Percentiles rank a stretch among this genome's conserved stretches.
phyloP scores from a whole-genome alignment of 768 basidiomycete genomes.

The Udeniomyces megalosporus region DNA sequence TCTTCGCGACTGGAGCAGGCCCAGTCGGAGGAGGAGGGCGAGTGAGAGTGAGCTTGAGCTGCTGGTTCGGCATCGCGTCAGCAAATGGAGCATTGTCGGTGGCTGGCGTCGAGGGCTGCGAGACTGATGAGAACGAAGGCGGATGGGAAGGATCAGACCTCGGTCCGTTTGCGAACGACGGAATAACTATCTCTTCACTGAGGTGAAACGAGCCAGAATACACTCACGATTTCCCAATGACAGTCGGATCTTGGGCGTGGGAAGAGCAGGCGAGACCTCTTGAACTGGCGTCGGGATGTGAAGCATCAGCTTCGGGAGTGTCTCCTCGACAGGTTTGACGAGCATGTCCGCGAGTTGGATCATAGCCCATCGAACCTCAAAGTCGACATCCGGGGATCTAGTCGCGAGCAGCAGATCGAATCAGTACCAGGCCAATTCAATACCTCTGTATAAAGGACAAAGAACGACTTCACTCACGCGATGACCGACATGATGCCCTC shows the following conservation, averaged over 20 bases:
- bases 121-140: background rate
- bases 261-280: slow-evolving; percentile 38
- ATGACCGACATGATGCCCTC: slow-evolving; percentile 68
- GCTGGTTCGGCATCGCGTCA: no score
- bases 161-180: no score
- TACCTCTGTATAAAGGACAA: no score
- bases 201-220: background rate
- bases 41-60: background rate
- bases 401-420: no score
- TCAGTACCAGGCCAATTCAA: no score
- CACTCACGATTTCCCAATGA: slow-evolving; percentile 20
- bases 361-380: slow-evolving; percentile 79
- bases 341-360: slow-evolving; percentile 82
- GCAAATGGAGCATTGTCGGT: no score
- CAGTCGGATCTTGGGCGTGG: slow-evolving; percentile 43
- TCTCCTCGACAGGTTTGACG: slow-evolving; percentile 65
- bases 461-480: slow-evolving; percentile 40
- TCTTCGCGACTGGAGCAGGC: background rate
- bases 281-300: slow-evolving; percentile 52
- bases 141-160: no score
- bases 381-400: slow-evolving; percentile 51
- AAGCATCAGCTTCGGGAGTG: slow-evolving; percentile 68
- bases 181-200: no score
- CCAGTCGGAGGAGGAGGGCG: slow-evolving; percentile 11
- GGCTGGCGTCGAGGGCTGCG: background rate